phyloP scores from a whole-genome alignment of 179 eudicot genomes.

The Amaranthus tricolor region DNA sequence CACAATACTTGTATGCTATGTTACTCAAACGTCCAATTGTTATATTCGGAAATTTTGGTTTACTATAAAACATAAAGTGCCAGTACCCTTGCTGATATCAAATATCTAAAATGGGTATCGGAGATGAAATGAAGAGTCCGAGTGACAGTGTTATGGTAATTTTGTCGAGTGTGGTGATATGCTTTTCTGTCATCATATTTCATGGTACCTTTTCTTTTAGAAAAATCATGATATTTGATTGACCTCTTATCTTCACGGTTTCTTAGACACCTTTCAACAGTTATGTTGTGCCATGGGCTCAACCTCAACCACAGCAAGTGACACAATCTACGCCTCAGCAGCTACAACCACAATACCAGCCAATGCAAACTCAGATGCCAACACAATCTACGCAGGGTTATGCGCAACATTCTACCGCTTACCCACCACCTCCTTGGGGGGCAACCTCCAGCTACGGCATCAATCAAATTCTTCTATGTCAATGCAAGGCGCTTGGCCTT shows the following conservation, averaged over 20 bases:
- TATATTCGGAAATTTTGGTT: no score
- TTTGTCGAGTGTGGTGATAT: no score
- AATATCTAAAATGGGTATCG: no score
- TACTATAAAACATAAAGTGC: no score
- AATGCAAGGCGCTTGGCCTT: conserved; percentile 25
- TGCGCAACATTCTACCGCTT: conserved; percentile 42
- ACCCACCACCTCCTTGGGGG: conserved; percentile 97
- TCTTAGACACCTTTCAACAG: conserved; percentile 32
- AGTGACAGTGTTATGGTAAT: no score
- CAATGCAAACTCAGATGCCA: conserved; percentile 32
- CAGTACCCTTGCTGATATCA: no score
- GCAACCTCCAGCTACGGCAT: conserved; percentile 59
- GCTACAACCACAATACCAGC: conserved; percentile 28
- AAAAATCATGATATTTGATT: neutral
- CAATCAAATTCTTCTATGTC: conserved; percentile 38
- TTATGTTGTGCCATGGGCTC: conserved; percentile 70
- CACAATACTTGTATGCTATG: neutral
- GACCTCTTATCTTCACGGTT: neutral
- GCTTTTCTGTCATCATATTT: no score
- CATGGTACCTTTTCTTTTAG: neutral
- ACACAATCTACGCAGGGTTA: conserved; percentile 37
- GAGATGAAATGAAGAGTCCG: no score
- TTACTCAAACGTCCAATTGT: no score
- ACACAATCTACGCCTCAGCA: conserved; percentile 25
- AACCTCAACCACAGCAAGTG: conserved; percentile 31